phyloP scores from a whole-genome alignment of 2,329 filamentous ascomycete genomes.

The Cytospora schulzeri region DNA sequence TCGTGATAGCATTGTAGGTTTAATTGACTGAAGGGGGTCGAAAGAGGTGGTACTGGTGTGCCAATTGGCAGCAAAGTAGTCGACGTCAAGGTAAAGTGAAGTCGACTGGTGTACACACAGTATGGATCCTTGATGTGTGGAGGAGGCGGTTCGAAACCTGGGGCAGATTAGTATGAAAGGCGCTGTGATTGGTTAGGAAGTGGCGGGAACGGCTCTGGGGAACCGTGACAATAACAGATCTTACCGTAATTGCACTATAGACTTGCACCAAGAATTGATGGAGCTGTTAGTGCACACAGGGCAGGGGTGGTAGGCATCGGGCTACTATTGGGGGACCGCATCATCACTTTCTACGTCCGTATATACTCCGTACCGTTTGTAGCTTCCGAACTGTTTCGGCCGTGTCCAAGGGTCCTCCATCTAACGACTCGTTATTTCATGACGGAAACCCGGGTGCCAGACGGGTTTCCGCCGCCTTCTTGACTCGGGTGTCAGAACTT shows the following conservation, averaged over 20 bases:
- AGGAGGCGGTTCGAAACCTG: constrained; percentile 28
- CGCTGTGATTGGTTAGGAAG: constrained; percentile 27
- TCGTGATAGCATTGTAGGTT: constrained; percentile 46
- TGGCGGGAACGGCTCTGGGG: constrained; percentile 11
- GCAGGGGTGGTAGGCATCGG: constrained; percentile 18
- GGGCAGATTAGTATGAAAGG: constrained; percentile 28
- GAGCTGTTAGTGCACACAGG: constrained; percentile 7
- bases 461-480: not conserved
- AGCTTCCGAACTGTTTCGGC: not conserved
- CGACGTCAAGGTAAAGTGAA: constrained; percentile 9
- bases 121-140: constrained; percentile 19
- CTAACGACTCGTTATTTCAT: not conserved
- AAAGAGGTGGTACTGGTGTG: constrained; percentile 38
- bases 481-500: not conserved
- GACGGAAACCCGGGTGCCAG: not conserved
- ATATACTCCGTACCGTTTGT: no score
- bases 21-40: constrained; percentile 36
- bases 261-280: not conserved
- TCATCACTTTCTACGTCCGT: no score
- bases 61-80: constrained; percentile 35
- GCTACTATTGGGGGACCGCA: not conserved
- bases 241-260: not conserved
- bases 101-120: constrained; percentile 26
- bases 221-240: constrained; percentile 12
- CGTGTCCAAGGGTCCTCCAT: not conserved